phyloP scores from a whole-genome alignment of 2,329 filamentous ascomycete species.

The Pseudogymnoascus sp. region DNA sequence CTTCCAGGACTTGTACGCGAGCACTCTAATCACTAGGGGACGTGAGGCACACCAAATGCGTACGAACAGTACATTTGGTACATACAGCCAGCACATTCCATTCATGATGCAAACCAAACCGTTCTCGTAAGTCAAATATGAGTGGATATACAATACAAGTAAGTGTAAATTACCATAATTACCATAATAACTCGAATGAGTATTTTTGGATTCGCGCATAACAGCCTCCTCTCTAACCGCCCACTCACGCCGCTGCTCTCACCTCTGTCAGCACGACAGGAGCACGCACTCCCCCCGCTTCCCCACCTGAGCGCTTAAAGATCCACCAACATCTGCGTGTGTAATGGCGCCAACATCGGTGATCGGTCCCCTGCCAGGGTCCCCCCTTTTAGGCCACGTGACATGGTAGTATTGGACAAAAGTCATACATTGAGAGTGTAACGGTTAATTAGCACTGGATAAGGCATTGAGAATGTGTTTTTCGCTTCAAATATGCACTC shows the following conservation, averaged over 20 bases:
- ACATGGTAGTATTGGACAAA: neutral
- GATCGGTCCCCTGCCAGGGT: conserved; percentile 7
- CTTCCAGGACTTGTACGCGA: neutral
- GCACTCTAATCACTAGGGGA: neutral
- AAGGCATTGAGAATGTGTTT: neutral
- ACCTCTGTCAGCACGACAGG: neutral
- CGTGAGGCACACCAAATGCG: neutral
- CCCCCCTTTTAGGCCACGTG: neutral
- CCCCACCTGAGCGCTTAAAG: conserved; percentile 2
- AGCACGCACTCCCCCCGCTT: neutral
- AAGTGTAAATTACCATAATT: no score
- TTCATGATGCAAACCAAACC: neutral
- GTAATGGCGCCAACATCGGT: neutral
- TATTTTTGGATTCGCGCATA: neutral
- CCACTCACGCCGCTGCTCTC: neutral
- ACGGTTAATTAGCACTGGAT: no score
- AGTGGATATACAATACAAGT: neutral
- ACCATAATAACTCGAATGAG: no score
- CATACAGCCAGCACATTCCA: neutral
- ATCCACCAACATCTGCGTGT: neutral
- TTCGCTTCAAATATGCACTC: neutral
- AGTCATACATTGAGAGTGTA: no score
- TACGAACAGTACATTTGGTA: neutral
- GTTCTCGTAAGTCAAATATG: neutral
- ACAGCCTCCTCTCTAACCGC: neutral